Base-by-base conservation (phyloP, 306 rosid genomes). In the Canavalia gladiata region DNA sequence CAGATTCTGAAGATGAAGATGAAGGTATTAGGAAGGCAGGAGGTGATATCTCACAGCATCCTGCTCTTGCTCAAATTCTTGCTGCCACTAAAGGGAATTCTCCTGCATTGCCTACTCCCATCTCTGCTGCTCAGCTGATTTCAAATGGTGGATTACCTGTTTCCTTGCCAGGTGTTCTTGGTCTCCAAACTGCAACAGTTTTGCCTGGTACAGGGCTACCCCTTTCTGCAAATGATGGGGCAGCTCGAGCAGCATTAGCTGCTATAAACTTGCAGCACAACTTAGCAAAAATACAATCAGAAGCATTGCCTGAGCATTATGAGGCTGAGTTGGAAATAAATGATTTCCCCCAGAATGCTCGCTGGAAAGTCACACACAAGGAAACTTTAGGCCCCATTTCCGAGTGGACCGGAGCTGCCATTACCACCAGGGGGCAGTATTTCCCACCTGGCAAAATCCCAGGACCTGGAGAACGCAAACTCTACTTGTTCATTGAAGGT, bases 301-400 rank as follows among this genome's bases (percentile, higher is more conserved):
- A 88, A 84, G 93, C 95, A 43, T 82, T 94, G 89, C 97, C 97
- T 12, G 98, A 92, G 87, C 97, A 94, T 79, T 94, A 91, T 28
- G 97, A 94, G 77, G 97, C 97, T 9, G 98, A 92, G 81, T 85
- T 92, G 84, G 98, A 94, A 86, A 94, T 94, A 78, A 92, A 94
- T 79, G 98, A 94, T 86, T 94, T 94, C 73, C 98, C 98, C 37
- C 98, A 94, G 87, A 94, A 91, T 89, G 98, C 98, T 67, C 83
- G 98, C 68, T 94, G 97, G 98, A 94, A 92, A 87, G 98, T 94
- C 54, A 92, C 97, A 41, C 98, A 94, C 85, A 94, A 94, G 92
- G 98, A 94, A 80, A 94, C 98, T 33, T 87, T 92, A 80, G 98
- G 97, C 11, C 97, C 97, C 29, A 90, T 92, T 78, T 92, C 95